Evolutionary conservation across 2,329 filamentous ascomycete genomes (phyloP).

Genomic region (Diaporthe ampelina): DNA sequence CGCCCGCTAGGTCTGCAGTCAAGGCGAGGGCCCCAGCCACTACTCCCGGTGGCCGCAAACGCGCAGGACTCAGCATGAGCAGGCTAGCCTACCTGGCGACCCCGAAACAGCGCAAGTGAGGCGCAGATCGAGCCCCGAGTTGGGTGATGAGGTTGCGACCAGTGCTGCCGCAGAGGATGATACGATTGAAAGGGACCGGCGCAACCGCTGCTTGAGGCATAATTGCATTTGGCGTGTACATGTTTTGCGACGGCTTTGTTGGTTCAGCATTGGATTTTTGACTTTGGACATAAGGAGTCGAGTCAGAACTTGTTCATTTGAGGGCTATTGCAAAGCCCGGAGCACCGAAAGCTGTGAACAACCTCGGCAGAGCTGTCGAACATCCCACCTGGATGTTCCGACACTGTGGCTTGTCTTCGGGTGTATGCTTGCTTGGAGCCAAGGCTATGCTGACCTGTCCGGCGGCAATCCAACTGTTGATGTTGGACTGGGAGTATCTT

Average conservation of each 20-base stretch:
- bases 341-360: not conserved
- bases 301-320: not conserved
- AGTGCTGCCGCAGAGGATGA: not conserved
- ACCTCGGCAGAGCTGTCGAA: not conserved
- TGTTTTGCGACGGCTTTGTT: not conserved
- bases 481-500: constrained; percentile 17
- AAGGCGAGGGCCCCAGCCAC: constrained; percentile 36
- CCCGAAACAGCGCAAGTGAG: constrained; percentile 41
- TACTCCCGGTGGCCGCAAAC: constrained; percentile 34
- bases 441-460: not conserved
- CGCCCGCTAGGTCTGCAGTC: constrained; percentile 27
- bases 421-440: not conserved
- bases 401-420: too few species aligned
- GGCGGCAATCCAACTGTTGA: not conserved
- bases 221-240: not conserved
- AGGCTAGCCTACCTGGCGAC: constrained; percentile 38
- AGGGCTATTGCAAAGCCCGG: not conserved
- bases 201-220: not conserved
- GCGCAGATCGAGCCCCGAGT: not conserved
- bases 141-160: not conserved
- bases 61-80: constrained; percentile 33
- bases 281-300: constrained; percentile 25
- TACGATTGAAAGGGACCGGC: not conserved
- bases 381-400: not conserved
- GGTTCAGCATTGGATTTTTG: not conserved